Percentiles rank a stretch among this genome's conserved stretches.
Evolutionary conservation across 2,329 filamentous ascomycete genomes (phyloP).

Genomic region (Colletotrichum endophyticum): DNA sequence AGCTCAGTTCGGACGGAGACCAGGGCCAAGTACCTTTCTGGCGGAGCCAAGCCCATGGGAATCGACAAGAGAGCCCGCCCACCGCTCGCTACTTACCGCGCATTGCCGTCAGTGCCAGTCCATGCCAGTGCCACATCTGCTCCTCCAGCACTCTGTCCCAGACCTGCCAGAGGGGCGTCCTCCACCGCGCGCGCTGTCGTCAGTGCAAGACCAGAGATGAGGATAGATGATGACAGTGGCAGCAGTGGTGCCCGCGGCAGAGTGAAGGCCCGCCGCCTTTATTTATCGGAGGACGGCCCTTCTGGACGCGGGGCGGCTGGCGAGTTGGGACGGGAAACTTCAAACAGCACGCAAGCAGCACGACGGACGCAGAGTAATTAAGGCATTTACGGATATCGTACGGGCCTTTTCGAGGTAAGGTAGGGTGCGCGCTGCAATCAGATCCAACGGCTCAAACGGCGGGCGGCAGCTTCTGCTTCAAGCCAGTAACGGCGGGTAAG

Average conservation of each 20-base stretch:
- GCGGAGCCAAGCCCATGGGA: background rate
- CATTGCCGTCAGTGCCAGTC: background rate
- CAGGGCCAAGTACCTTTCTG: background rate
- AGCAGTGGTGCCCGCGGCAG: background rate
- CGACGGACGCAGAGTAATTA: background rate
- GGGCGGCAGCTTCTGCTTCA: background rate
- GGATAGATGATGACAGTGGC: background rate
- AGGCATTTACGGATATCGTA: background rate
- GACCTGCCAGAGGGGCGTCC: background rate
- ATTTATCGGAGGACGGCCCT: background rate
- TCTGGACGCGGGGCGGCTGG: background rate
- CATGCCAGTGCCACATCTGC: background rate
- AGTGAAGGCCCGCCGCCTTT: background rate
- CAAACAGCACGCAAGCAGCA: background rate
- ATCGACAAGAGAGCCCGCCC: background rate
- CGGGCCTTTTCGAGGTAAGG: background rate
- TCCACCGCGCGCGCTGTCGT: background rate
- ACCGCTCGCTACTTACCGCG: background rate
- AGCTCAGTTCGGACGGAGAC: constrained; percentile 7
- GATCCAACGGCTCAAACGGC: background rate
- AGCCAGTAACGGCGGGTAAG: background rate
- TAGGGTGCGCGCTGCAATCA: background rate
- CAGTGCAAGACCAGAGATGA: background rate
- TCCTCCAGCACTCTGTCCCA: background rate
- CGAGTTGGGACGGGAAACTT: background rate